Evolutionary conservation across 768 basidiomycete genomes (phyloP).

Genomic region (Galerina marginata): DNA sequence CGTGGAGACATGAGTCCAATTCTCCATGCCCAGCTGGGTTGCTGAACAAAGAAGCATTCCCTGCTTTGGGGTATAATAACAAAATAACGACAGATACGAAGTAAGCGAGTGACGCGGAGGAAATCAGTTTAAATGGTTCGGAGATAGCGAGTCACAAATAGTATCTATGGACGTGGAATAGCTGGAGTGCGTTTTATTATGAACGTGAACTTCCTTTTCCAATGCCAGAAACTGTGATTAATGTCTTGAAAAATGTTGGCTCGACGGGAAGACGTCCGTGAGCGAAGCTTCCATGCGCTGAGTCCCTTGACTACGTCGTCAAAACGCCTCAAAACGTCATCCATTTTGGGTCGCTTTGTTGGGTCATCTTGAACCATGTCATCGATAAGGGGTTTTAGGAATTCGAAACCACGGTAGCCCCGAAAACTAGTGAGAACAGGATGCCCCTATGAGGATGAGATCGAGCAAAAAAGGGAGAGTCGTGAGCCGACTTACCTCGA

Average conservation of each 20-base stretch:
- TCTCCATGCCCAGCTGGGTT: too few species aligned
- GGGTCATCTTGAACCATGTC: constrained; percentile 44
- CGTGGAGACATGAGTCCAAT: too few species aligned
- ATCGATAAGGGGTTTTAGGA: constrained; percentile 35
- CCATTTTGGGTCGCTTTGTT: constrained; percentile 38
- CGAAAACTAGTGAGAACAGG: neutral
- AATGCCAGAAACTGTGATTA: constrained; percentile 3
- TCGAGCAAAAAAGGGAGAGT: neutral
- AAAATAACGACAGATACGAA: too few species aligned
- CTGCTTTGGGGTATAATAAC: too few species aligned
- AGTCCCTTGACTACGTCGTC: constrained; percentile 6
- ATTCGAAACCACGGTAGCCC: constrained; percentile 26
- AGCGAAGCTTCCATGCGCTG: constrained; percentile 12
- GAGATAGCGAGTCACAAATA: too few species aligned
- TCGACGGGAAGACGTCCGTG: neutral
- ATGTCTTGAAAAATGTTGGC: constrained; percentile 8
- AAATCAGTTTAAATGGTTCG: too few species aligned
- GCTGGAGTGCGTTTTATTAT: constrained; percentile 1
- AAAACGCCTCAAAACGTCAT: constrained; percentile 38
- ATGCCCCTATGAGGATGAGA: constrained; percentile 1
- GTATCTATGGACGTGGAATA: neutral
- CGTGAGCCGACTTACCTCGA: constrained; percentile 25
- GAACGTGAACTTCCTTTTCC: constrained; percentile 4
- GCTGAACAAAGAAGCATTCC: too few species aligned
- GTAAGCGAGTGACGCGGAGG: too few species aligned